Base-by-base conservation (phyloP, 2,329 filamentous ascomycete species). In the Metarhizium robertsii region DNA sequence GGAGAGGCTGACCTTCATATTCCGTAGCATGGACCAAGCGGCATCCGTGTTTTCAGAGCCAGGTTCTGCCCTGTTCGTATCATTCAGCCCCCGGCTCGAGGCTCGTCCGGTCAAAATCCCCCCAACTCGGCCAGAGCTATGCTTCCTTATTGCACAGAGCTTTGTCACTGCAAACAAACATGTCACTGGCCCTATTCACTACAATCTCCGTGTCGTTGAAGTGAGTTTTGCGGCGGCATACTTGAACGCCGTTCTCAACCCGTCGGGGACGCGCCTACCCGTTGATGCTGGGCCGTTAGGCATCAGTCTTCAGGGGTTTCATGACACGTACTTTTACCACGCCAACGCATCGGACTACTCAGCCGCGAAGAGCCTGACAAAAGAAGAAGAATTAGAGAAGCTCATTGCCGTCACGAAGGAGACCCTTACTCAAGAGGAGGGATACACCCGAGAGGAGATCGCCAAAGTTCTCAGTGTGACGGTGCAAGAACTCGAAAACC, bases 181-280 rank as follows among this genome's bases (percentile, higher is more conserved):
- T 66, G 88, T 92, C 59, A 96, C 92, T 1, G 94, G 87, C 0
- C 92, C 92, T 0, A 86, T 95, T 60, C 90, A 92, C 78, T 99
- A 97, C 78, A 99, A 99, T 71, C 81, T 99, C 29, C 87, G 94
- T 32, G 94, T 99, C 1, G 94, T 96, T 42, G 94, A 99, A 73
- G 95, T 90, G 74, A 94, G 88, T 54, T 80, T 99, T 36, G 94
- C 94, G 3, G 91, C 94, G 3, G 81, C 80, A 29, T 84, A 81
- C 65, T 76, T 86, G 57, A 77, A 85, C 61, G 80, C 82, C 30
- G 73, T 75, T 30, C 72, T 84, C 56, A 81, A 79, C 68, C 78
- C 80, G 11, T 66, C 76, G 0, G 76, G 75, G 40, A 84, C 81
- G 1, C 70, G 75, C 34, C 82, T 97, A 1, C 85, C 89, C 18